phyloP scores from a whole-genome alignment of 2,329 filamentous ascomycete genomes.

The Alternaria sp. region DNA sequence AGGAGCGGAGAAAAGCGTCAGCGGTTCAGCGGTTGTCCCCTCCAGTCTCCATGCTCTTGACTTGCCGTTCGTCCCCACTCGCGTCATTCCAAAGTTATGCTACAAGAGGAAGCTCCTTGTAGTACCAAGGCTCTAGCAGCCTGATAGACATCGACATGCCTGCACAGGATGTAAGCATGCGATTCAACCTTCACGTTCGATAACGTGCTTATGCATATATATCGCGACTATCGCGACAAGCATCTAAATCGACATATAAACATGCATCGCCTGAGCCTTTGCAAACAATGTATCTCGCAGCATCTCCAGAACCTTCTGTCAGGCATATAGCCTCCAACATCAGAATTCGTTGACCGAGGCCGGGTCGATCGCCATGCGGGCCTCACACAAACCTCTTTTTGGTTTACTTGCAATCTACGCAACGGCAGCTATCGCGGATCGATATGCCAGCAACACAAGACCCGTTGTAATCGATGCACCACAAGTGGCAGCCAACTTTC shows the following conservation, averaged over 20 bases:
- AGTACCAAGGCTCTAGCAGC: not conserved
- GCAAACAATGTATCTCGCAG: not conserved
- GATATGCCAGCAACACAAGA: not conserved
- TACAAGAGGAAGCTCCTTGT: constrained; percentile 9
- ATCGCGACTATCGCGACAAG: constrained; percentile 3
- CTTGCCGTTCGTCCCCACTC: not conserved
- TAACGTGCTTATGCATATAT: constrained; percentile 11
- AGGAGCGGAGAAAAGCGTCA: not conserved
- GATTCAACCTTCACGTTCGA: not conserved
- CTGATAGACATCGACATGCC: constrained; percentile 1
- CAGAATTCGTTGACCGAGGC: accelerated
- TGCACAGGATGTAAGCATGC: not conserved
- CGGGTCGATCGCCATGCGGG: not conserved
- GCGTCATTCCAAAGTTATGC: constrained; percentile 3
- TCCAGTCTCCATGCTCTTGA: not conserved
- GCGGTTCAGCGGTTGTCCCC: not conserved
- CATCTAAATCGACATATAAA: constrained; percentile 3
- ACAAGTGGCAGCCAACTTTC: not conserved
- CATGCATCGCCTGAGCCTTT: not conserved
- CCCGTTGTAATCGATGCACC: not conserved
- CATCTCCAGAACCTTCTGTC: not conserved
- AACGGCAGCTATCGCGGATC: not conserved
- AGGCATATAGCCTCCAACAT: not conserved
- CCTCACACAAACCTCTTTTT: not conserved
- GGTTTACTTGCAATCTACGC: not conserved